These are phyloP conservation scores for Dorcoceras hygrometricum DNA, from an alignment of 257 asterid genomes.

Conservation along the genomic window DNA sequence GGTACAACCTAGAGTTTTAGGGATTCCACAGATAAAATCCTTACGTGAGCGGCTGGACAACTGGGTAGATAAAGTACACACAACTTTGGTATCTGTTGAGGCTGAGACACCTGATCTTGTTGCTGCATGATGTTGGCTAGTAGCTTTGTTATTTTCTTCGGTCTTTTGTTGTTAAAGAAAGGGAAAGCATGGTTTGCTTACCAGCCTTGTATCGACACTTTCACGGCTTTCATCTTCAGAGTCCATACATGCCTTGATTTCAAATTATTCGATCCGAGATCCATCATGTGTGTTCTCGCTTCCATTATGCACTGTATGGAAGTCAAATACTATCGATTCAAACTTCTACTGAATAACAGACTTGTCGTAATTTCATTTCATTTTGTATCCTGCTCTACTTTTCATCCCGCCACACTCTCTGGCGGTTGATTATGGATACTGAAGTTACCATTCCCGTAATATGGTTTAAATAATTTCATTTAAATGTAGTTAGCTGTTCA, in stretches of 20 bases:
- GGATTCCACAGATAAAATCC: slow-evolving; percentile 79
- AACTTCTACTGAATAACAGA: neutral
- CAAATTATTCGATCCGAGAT: neutral
- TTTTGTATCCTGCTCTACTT: neutral
- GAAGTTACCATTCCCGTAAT: too few relatives aligned
- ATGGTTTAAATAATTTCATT: too few relatives aligned
- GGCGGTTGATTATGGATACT: too few relatives aligned
- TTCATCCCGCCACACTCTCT: neutral
- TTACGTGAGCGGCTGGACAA: slow-evolving; percentile 75
- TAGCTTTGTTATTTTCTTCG: slow-evolving; percentile 12
- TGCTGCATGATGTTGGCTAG: slow-evolving; percentile 47
- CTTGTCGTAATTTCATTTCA: neutral
- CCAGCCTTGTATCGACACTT: neutral
- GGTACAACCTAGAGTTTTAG: slow-evolving; percentile 97
- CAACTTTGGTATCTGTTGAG: slow-evolving; percentile 86
- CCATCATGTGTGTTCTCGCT: neutral
- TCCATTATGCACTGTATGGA: neutral
- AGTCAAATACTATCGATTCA: neutral
- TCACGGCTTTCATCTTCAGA: neutral
- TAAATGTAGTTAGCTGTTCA: too few relatives aligned
- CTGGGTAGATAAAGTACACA: slow-evolving; percentile 88
- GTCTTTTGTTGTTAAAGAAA: neutral
- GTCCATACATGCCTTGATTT: neutral
- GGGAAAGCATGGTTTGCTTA: too few relatives aligned
- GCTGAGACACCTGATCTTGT: slow-evolving; percentile 97